Conservation (phyloP, 495 filamentous ascomycete species). For the Penicillium nucicola region DNA sequence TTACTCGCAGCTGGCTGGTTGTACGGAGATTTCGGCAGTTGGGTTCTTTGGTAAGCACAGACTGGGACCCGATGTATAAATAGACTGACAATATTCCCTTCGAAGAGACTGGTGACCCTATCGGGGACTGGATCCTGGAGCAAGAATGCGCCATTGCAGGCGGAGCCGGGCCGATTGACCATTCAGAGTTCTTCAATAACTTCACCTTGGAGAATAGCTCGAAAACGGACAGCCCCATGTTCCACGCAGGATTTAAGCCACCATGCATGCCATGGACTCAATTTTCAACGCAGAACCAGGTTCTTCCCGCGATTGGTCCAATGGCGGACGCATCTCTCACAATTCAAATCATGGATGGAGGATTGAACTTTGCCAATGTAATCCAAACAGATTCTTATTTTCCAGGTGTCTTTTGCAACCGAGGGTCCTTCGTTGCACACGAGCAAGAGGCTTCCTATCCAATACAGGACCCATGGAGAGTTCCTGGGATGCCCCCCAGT, state of each 20-base stretch:
- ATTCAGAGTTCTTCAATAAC: no score
- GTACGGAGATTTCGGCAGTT: background rate
- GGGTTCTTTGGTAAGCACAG: background rate
- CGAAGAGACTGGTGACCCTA: background rate
- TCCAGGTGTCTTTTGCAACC: background rate
- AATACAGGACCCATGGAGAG: background rate
- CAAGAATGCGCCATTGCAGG: background rate
- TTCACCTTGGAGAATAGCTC: no score
- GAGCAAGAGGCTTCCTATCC: background rate
- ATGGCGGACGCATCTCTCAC: background rate
- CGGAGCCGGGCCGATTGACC: no score
- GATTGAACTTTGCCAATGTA: background rate
- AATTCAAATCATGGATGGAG: background rate
- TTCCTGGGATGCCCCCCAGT: slow-evolving; percentile 3
- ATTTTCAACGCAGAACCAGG: background rate
- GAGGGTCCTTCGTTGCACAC: background rate
- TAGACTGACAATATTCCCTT: background rate
- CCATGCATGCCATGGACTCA: background rate
- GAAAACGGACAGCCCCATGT: no score
- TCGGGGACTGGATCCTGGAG: background rate
- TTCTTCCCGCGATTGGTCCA: background rate
- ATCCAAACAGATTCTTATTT: no score
- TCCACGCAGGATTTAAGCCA: background rate
- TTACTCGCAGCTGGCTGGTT: background rate
- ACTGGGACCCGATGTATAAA: background rate